Evolutionary conservation across 768 basidiomycete genomes (phyloP).

Genomic region (Trametes cubensis): DNA sequence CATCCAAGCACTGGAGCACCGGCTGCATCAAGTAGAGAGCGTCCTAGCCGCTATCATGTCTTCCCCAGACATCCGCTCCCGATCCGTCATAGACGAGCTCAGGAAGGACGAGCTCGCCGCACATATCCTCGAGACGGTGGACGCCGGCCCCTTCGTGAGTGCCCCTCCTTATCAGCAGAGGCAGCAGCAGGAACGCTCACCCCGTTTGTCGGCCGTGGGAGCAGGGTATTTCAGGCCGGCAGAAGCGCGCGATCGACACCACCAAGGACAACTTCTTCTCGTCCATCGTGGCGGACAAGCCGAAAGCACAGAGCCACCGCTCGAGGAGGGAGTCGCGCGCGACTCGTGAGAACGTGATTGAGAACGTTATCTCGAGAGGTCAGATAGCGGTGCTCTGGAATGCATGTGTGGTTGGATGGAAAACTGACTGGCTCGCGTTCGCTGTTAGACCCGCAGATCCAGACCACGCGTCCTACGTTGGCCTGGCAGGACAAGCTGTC

Average conservation of each 20-base stretch:
- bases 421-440: background rate
- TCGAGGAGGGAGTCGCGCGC: conserved; percentile 72
- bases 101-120: conserved; percentile 74
- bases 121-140: conserved; percentile 76
- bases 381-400: background rate
- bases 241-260: conserved; percentile 48
- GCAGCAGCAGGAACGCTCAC: background rate
- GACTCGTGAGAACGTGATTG: conserved; percentile 77
- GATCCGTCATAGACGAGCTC: conserved; percentile 62
- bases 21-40: conserved; percentile 91
- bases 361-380: conserved; percentile 40
- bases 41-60: conserved; percentile 79
- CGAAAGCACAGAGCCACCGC: conserved; percentile 45
- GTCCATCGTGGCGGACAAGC: conserved; percentile 64
- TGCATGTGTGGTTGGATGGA: background rate
- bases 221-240: conserved; percentile 70
- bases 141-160: conserved; percentile 77
- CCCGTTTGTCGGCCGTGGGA: background rate
- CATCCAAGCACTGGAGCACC: conserved; percentile 88
- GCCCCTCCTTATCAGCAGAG: background rate
- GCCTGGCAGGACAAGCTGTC: conserved; percentile 79
- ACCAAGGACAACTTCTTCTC: conserved; percentile 82
- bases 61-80: conserved; percentile 68
- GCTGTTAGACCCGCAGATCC: conserved; percentile 13
- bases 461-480: conserved; percentile 48